These are phyloP conservation scores for Albophoma yamanashiensis DNA, from an alignment of 2,329 filamentous ascomycete genomes.

Conservation along the genomic window DNA sequence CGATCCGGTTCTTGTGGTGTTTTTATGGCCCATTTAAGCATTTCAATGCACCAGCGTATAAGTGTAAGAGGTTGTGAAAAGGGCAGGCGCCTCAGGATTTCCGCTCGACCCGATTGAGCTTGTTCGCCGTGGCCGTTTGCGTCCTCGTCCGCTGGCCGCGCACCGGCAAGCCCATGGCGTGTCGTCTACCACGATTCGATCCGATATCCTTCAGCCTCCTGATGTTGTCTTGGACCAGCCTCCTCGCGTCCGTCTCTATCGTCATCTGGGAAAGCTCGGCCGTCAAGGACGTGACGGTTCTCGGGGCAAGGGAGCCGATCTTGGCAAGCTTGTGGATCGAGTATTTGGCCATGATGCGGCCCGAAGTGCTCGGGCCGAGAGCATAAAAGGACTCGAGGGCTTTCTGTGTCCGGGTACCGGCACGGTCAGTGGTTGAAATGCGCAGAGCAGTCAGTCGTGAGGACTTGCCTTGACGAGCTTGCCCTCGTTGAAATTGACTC, in stretches of 20 bases:
- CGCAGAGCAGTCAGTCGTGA: background rate
- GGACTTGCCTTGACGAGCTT: constrained; percentile 66
- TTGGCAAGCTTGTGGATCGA: constrained; percentile 77
- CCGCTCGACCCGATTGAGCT: constrained; percentile 47
- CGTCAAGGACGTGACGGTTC: constrained; percentile 72
- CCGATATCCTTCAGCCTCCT: constrained; percentile 81
- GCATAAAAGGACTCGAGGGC: constrained; percentile 80
- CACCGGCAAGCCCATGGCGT: constrained; percentile 87
- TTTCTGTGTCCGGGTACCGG: constrained; percentile 33
- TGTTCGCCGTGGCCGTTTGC: constrained; percentile 53
- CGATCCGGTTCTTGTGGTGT: background rate
- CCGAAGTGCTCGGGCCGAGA: constrained; percentile 59
- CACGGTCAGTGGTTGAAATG: background rate
- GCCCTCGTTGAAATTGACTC: constrained; percentile 74
- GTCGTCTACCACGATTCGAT: constrained; percentile 75
- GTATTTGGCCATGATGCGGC: constrained; percentile 76
- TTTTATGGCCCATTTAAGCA: background rate
- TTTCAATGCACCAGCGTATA: background rate
- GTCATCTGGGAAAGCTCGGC: constrained; percentile 85
- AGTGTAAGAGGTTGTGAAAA: background rate
- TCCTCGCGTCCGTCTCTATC: constrained; percentile 79
- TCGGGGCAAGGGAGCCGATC: constrained; percentile 62
- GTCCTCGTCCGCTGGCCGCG: constrained; percentile 81
- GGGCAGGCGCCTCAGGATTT: constrained; percentile 9
- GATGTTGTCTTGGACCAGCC: constrained; percentile 76